Conservation (phyloP, 1,284 basidiomycete genomes). For the Volvariella surrecta region DNA sequence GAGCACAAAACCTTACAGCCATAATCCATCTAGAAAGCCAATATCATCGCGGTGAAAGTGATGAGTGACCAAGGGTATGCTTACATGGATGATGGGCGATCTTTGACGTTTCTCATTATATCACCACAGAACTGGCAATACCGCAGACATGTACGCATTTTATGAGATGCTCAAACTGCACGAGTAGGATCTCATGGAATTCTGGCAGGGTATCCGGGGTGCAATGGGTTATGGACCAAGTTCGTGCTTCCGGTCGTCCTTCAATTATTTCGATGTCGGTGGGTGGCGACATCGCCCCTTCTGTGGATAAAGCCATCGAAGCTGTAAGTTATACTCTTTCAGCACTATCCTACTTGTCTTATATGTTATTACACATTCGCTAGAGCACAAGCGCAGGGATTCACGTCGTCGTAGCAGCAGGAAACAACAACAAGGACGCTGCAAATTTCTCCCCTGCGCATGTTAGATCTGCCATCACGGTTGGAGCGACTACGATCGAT, state of each 20-base stretch:
- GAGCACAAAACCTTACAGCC: too few species aligned
- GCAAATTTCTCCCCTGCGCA: constrained; percentile 5
- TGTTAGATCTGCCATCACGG: constrained; percentile 5
- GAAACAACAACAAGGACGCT: constrained; percentile 6
- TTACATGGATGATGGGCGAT: too few species aligned
- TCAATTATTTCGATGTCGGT: background rate
- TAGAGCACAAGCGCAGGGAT: too few species aligned
- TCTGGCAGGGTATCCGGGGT: background rate
- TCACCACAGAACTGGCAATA: background rate
- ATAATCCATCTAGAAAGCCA: too few species aligned
- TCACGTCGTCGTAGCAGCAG: constrained; percentile 5
- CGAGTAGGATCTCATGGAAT: background rate
- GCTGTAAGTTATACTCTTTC: too few species aligned
- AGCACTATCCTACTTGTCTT: background rate
- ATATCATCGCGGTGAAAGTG: background rate
- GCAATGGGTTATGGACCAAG: background rate
- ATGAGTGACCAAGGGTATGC: background rate
- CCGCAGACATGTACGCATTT: constrained; percentile 1
- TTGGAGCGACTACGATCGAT: constrained; percentile 5
- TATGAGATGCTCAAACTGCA: background rate
- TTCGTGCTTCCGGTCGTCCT: background rate
- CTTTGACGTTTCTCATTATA: background rate
- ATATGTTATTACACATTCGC: too few species aligned
- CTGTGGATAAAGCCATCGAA: background rate
- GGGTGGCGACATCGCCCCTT: background rate